Evolutionary conservation across 1,139 yeast genomes (phyloP), one percentile per base, ranked within the genome.

Genomic region (Sugiyamaella castrensis): DNA sequence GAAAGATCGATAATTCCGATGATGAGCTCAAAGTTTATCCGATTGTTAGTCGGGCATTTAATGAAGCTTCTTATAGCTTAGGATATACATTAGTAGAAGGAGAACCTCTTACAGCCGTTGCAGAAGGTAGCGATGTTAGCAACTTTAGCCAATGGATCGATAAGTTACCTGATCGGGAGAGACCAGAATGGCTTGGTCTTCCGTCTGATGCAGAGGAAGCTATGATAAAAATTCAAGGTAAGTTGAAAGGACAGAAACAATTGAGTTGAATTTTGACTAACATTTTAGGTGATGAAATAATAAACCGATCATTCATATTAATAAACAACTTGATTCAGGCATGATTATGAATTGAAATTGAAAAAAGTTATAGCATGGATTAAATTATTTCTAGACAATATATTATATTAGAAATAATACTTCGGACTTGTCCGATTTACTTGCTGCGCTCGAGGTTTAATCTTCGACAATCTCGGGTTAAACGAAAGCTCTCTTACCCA

Each of bases 111-210:
- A 56, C 80, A 36, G 34, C 24, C 1, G 63, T 71, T 10, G 91
- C 92, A 0, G 84, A 81, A 36, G 78, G 77, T 0, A 66, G 71
- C 15, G 57, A 67, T 0, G 37, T 59, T 0, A 70, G 63, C 0
- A 71, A 64, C n/a, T 75, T 77, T 53, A 40, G 50, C 4, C 51
- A 60, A 2, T 86, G 94, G 94, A 71, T 83, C 9, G 55, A 63
- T 0, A 48, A 57, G 0, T 63, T 86, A 46, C 92, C 92, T 0
- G 79, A 73, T n/a, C 58, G 71, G 10, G 77, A 79, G 37, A 83
- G 88, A 0, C 71, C 84, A 29, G 64, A 71, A 1, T 86, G 94
- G 92, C 64, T 84, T 13, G 85, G 82, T 0, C 67, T 86, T 36
- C 71, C 73, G 1, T 71, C 66, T 3, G 69, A 73, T 37, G 79